Base-by-base conservation (phyloP, 352 stramenopile genomes). In the Globisporangium radiosum region DNA sequence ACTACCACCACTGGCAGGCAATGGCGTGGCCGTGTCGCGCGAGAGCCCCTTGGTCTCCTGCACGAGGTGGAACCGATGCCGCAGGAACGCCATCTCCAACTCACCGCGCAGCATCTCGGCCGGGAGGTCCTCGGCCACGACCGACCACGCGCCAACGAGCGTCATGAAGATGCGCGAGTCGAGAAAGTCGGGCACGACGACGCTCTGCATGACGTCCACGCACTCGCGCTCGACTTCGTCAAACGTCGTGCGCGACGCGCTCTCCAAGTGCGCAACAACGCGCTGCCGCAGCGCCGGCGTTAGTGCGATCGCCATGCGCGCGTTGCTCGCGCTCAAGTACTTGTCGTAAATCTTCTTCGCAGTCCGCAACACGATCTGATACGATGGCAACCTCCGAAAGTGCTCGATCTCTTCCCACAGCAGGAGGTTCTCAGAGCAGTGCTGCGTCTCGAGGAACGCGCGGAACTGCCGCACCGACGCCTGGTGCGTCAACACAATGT, bases 281-380 rank as follows among this genome's bases (percentile, higher is more conserved):
- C 78, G 78, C 9, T 66, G 64, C 7, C 64, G 72, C 13, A 90
- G 54, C n/a, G 71, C 72, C 11, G 77, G 62, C 1, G 74, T 70
- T 5, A 93, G 50, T 5, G 72, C 64, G 58, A 93, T 87, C 43
- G 72, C 64, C 50, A 76, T 83, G 25, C 75, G 70, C 36, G 72
- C 60, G 60, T 81, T 90, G 48, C 39, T 68, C 9, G 73, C 76
- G 64, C 87, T 88, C 42, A 93, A 59, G 62, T 90, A 93, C 68
- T 93, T 93, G 66, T 91, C 84, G 63, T 87, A 89, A 54, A 93
- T 89, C 60, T 93, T 93, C 65, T 85, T 85, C 49, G 84, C 84
- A 36, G 79, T 87, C 17, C 84, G 84, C 25, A 90, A 52, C 33
- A 93, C 81, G 62, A 93, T 93, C 70, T 93, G 81, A 68, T 93